phyloP scores from a whole-genome alignment of 192 early-diverging fungal species.

The Dimargaris cristalligena region DNA sequence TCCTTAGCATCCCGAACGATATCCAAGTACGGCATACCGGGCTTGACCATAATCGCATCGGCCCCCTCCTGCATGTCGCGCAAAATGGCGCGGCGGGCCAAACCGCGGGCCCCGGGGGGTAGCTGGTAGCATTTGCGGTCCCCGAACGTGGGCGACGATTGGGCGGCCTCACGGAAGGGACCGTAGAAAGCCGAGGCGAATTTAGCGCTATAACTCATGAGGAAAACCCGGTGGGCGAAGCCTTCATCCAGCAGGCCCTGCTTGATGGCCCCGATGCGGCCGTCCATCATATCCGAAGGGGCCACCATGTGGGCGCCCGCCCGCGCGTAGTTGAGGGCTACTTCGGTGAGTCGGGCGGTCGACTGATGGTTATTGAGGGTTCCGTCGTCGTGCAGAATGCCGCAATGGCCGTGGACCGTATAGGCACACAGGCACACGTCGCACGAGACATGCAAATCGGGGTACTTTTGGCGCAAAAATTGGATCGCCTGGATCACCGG shows the following conservation, averaged over 20 bases:
- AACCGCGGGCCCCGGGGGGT: slow-evolving; percentile 69
- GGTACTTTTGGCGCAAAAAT: slow-evolving; percentile 58
- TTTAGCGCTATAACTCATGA: slow-evolving; percentile 97
- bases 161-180: slow-evolving; percentile 90
- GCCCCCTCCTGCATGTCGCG: slow-evolving; percentile 89
- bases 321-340: slow-evolving; percentile 71
- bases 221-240: slow-evolving; percentile 54
- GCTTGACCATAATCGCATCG: slow-evolving; percentile 97
- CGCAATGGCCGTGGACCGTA: slow-evolving; percentile 94
- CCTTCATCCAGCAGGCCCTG: slow-evolving; percentile 54
- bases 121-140: slow-evolving; percentile 93
- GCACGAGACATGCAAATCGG: slow-evolving; percentile 68
- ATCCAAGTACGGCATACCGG: slow-evolving; percentile 87
- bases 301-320: slow-evolving; percentile 86
- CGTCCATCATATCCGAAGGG: slow-evolving; percentile 98
- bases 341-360: slow-evolving; percentile 64
- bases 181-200: slow-evolving; percentile 93
- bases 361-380: slow-evolving; percentile 65
- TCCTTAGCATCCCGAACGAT: slow-evolving; percentile 76
- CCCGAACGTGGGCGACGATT: slow-evolving; percentile 79
- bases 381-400: slow-evolving; percentile 57
- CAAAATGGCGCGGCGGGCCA: slow-evolving; percentile 74
- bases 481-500: slow-evolving; percentile 75
- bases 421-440: slow-evolving; percentile 96
- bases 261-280: slow-evolving; percentile 86